Evolutionary conservation across 1,284 basidiomycete genomes (phyloP).

Genomic region (Heterobasidion parviporum): DNA sequence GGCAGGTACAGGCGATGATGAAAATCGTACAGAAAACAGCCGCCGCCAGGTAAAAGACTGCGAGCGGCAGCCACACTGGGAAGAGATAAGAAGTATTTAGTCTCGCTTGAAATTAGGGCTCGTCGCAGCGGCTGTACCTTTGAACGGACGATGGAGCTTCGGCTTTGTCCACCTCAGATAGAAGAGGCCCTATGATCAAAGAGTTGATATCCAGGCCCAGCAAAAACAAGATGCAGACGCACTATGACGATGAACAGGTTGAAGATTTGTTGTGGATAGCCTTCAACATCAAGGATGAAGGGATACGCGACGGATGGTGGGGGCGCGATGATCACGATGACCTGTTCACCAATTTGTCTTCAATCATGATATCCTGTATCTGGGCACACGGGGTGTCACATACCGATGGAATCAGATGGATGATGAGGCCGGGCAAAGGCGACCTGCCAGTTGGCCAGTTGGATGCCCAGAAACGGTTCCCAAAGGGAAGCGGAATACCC

Average conservation of each 20-base stretch:
- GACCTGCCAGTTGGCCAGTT: conserved; percentile 38
- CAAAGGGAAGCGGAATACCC: conserved; percentile 37
- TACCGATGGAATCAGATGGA: conserved; percentile 31
- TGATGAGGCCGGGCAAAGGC: conserved; percentile 34
- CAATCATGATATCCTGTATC: background rate
- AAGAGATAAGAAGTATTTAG: conserved; percentile 17
- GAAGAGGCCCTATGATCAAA: conserved; percentile 38
- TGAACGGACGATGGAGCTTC: conserved; percentile 42
- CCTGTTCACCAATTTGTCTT: conserved; percentile 18
- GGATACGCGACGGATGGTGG: conserved; percentile 38
- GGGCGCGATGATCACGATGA: conserved; percentile 40
- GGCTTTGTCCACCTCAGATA: conserved; percentile 47
- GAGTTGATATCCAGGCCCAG: background rate
- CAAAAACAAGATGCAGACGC: conserved; percentile 7
- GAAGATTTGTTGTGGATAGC: conserved; percentile 50
- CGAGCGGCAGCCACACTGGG: conserved; percentile 52
- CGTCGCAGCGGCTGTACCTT: conserved; percentile 24
- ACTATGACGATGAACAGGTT: conserved; percentile 48
- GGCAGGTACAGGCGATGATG: background rate
- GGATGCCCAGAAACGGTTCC: conserved; percentile 33
- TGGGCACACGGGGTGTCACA: background rate
- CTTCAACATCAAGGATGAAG: conserved; percentile 49
- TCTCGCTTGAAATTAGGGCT: background rate
- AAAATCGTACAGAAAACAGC: conserved; percentile 35
- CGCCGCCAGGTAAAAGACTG: conserved; percentile 45